These are phyloP conservation scores for Rhizophora apiculata DNA, from an alignment of 345 rosid genomes.

Conservation along the genomic window DNA sequence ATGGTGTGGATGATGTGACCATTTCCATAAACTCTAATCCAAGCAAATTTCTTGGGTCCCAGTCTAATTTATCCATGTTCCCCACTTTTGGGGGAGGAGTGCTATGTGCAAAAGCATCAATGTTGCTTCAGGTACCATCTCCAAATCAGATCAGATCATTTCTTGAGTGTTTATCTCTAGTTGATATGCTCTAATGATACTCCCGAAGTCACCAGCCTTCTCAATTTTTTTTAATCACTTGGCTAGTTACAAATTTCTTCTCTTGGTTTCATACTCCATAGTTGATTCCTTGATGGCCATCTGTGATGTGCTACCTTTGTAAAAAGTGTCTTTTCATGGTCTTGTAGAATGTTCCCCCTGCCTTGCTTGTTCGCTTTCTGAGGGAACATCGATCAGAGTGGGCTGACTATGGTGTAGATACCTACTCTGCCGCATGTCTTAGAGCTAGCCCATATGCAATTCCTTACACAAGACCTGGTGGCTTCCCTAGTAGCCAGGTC, in stretches of 20 bases:
- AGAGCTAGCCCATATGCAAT: conserved; percentile 80
- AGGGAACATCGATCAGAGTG: conserved; percentile 98
- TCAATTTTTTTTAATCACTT: too few relatives aligned
- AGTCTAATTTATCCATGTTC: conserved; percentile 53
- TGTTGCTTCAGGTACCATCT: conserved; percentile 76
- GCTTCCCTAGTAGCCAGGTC: conserved; percentile 87
- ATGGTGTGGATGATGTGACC: conserved; percentile 84
- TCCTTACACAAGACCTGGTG: conserved; percentile 82
- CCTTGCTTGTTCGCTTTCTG: conserved; percentile 78
- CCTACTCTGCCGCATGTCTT: conserved; percentile 80
- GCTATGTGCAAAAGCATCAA: conserved; percentile 92
- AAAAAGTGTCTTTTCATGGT: neutral
- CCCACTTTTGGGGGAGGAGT: conserved; percentile 88
- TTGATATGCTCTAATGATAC: neutral
- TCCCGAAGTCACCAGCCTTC: too few relatives aligned
- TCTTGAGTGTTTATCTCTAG: neutral
- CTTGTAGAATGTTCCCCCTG: conserved; percentile 87
- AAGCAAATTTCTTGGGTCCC: conserved; percentile 67
- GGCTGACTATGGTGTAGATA: conserved; percentile 94
- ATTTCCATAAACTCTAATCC: conserved; percentile 72
- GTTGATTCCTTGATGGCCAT: neutral
- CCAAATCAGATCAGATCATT: neutral
- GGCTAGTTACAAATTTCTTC: too few relatives aligned
- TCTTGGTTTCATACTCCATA: too few relatives aligned
- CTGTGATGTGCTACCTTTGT: neutral